phyloP scores from a whole-genome alignment of 2,329 filamentous ascomycete species.

The Fonsecaea nubica region DNA sequence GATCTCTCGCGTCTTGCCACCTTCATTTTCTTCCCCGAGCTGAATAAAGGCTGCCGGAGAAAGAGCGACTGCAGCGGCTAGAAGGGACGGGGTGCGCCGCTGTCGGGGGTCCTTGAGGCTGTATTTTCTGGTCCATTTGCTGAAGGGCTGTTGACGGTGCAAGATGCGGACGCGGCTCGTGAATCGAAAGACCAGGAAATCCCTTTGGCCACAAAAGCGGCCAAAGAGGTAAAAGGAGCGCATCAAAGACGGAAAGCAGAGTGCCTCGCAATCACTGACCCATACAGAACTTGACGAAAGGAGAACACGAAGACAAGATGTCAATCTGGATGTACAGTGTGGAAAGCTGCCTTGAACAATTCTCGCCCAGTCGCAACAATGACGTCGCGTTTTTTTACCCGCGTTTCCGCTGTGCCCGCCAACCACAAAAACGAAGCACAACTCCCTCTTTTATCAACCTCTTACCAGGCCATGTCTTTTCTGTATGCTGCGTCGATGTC shows the following conservation, averaged over 20 bases:
- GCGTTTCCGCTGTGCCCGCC: constrained; percentile 1
- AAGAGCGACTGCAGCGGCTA: constrained; percentile 56
- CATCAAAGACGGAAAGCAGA: constrained; percentile 46
- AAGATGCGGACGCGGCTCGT: constrained; percentile 40
- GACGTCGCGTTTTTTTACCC: constrained; percentile 14
- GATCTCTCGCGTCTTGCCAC: constrained; percentile 74
- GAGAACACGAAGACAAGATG: not conserved
- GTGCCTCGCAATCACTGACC: not conserved
- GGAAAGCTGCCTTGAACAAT: not conserved
- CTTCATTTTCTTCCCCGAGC: constrained; percentile 57
- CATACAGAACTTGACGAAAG: constrained; percentile 4
- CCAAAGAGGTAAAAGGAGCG: constrained; percentile 57
- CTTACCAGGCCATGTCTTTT: too few relatives aligned
- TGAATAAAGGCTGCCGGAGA: constrained; percentile 66
- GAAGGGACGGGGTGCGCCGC: constrained; percentile 41
- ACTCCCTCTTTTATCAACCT: too few relatives aligned
- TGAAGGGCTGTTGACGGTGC: constrained; percentile 38
- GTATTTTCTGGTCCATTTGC: constrained; percentile 38
- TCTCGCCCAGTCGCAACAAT: not conserved
- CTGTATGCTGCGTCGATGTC: too few relatives aligned
- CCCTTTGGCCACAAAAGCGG: constrained; percentile 58
- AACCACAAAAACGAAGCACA: not conserved
- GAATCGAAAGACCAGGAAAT: constrained; percentile 33
- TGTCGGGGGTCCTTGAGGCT: constrained; percentile 40
- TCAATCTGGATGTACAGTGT: not conserved